Evolutionary conservation across 441 rosid genomes (phyloP).

Genomic region (Dalechampia spathulata): DNA sequence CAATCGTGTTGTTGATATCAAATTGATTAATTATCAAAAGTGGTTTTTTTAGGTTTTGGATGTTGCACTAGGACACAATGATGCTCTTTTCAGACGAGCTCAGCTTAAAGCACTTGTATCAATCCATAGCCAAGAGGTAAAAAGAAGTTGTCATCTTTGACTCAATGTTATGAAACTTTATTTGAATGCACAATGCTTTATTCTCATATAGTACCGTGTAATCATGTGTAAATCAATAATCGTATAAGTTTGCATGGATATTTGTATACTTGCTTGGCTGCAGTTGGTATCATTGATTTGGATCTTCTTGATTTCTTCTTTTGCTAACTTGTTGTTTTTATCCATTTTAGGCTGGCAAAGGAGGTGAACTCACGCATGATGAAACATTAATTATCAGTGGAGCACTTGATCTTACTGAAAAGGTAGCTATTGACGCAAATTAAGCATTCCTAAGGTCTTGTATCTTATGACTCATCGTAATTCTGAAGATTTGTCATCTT

Average conservation of each 20-base stretch:
- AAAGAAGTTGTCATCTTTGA: conserved; percentile 6
- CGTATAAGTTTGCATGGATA: neutral
- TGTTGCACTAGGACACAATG: conserved; percentile 71
- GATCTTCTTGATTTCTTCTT: conserved; percentile 14
- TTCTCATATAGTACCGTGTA: too few species aligned
- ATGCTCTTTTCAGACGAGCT: conserved; percentile 81
- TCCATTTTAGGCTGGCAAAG: conserved; percentile 78
- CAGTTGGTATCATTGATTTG: neutral
- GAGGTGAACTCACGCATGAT: conserved; percentile 96
- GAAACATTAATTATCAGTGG: conserved; percentile 97
- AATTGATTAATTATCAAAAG: conserved; percentile 3
- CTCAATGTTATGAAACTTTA: too few species aligned
- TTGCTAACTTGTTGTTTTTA: conserved; percentile 17
- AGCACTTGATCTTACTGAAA: conserved; percentile 93
- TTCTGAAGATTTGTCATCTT: conserved; percentile 4
- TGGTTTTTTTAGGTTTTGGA: conserved; percentile 61
- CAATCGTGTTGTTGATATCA: conserved; percentile 11
- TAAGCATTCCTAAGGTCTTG: conserved; percentile 2
- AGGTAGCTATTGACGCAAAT: conserved; percentile 37
- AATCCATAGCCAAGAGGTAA: conserved; percentile 91
- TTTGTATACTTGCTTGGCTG: neutral
- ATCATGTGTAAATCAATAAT: neutral
- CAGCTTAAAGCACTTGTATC: conserved; percentile 93
- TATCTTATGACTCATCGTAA: neutral
- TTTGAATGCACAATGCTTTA: too few species aligned